These are phyloP conservation scores for sorghum (Sorghum bicolor) DNA, from an alignment of 176 grass and related monocot species.

Conservation along the genomic window DNA sequence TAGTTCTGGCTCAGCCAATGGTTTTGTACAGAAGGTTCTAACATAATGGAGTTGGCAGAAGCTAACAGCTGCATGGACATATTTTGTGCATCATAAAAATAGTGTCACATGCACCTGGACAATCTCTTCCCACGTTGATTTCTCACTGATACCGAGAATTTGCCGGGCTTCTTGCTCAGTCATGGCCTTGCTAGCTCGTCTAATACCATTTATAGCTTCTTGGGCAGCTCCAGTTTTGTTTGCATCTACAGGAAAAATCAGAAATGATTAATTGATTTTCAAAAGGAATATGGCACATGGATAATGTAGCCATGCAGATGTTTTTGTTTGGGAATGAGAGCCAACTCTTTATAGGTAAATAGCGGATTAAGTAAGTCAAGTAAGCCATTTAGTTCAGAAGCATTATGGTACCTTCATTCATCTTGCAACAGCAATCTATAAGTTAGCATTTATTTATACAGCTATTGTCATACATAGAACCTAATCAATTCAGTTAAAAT, in stretches of 20 bases:
- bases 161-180: constrained; percentile 85
- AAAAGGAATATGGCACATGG: neutral
- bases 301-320: neutral
- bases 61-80: neutral
- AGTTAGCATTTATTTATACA: neutral
- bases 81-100: neutral
- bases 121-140: constrained; percentile 76
- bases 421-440: neutral
- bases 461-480: neutral
- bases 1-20: neutral
- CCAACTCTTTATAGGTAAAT: neutral
- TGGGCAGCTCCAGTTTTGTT: constrained; percentile 82
- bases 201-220: constrained; percentile 77
- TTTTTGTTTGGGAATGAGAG: neutral
- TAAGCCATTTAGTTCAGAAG: neutral
- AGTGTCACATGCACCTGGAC: constrained; percentile 45
- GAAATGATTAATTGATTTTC: neutral
- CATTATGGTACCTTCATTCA: neutral
- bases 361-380: neutral
- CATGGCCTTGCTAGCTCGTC: constrained; percentile 64
- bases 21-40: neutral
- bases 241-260: constrained; percentile 50
- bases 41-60: neutral
- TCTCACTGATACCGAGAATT: constrained; percentile 65
- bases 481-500: neutral